These are phyloP conservation scores for Leucocoprinus sp. DNA, from an alignment of 768 basidiomycete genomes.

Conservation along the genomic window DNA sequence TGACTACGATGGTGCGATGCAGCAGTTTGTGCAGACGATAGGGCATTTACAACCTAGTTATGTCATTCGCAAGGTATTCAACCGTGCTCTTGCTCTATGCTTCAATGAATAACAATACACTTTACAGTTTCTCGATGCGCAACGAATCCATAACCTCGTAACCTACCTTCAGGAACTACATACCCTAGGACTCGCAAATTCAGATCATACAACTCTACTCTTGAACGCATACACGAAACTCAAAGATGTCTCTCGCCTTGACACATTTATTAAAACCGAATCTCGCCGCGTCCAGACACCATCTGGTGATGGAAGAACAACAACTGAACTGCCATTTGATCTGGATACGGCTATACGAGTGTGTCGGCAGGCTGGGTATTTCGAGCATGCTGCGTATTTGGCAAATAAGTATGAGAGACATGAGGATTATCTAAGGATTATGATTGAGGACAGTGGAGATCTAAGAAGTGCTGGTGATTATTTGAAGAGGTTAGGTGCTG, in stretches of 20 bases:
- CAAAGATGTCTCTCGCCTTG: constrained; percentile 81
- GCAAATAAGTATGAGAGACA: constrained; percentile 88
- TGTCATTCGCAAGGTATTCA: constrained; percentile 85
- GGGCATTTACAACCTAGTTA: constrained; percentile 89
- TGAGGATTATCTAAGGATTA: constrained; percentile 88
- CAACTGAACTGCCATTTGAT: constrained; percentile 81
- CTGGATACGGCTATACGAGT: constrained; percentile 95
- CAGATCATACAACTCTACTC: constrained; percentile 93
- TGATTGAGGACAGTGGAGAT: constrained; percentile 87
- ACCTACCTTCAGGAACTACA: constrained; percentile 96
- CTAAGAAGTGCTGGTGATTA: constrained; percentile 78
- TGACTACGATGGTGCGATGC: constrained; percentile 91
- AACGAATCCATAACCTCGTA: constrained; percentile 90
- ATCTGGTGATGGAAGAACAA: background rate
- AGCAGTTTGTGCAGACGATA: constrained; percentile 85
- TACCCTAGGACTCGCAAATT: constrained; percentile 80
- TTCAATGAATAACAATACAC: background rate
- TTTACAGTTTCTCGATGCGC: constrained; percentile 86
- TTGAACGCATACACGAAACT: constrained; percentile 98
- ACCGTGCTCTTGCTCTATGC: background rate
- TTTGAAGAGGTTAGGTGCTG: constrained; percentile 68
- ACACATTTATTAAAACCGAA: constrained; percentile 89
- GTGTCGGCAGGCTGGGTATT: constrained; percentile 94
- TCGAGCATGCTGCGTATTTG: constrained; percentile 88
- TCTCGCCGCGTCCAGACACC: constrained; percentile 31